A percentile compares a stretch with the other conserved stretches of the same genome.
These are phyloP conservation scores for Triticum timopheevii DNA, from an alignment of 176 grass and related monocot genomes.

Conservation along the genomic window DNA sequence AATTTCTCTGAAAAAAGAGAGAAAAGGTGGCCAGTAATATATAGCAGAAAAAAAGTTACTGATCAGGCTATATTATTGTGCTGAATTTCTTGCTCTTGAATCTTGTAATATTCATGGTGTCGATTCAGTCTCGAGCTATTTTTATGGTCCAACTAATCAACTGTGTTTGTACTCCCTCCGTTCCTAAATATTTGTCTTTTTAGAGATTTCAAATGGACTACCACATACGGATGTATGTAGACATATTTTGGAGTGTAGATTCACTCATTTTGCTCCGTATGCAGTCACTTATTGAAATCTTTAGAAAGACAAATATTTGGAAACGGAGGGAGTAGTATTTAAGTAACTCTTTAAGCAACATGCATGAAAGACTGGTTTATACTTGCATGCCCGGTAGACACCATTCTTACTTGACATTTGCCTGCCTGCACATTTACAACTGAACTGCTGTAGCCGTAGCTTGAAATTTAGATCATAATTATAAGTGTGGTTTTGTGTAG, in stretches of 20 bases:
- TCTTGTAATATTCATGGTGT: constrained; percentile 7
- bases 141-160: background rate
- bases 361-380: background rate
- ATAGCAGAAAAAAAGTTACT: constrained; percentile 10
- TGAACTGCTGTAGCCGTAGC: background rate
- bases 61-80: constrained; percentile 2
- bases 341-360: background rate
- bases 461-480: constrained; percentile 1
- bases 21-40: background rate
- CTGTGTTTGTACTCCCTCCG: background rate
- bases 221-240: too few species aligned
- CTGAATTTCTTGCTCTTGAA: background rate
- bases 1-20: background rate
- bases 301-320: too few species aligned
- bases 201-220: too few species aligned
- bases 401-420: background rate
- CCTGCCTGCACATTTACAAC: constrained; percentile 8
- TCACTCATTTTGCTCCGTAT: too few species aligned
- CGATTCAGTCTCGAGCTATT: constrained; percentile 1
- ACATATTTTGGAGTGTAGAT: too few species aligned
- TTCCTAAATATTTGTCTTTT: too few species aligned
- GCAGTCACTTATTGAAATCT: too few species aligned
- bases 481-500: too few species aligned
- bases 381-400: background rate
- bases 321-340: background rate